Conservation (phyloP, 192 early-diverging fungal species). For the Phlyctochytrium arcticum region DNA sequence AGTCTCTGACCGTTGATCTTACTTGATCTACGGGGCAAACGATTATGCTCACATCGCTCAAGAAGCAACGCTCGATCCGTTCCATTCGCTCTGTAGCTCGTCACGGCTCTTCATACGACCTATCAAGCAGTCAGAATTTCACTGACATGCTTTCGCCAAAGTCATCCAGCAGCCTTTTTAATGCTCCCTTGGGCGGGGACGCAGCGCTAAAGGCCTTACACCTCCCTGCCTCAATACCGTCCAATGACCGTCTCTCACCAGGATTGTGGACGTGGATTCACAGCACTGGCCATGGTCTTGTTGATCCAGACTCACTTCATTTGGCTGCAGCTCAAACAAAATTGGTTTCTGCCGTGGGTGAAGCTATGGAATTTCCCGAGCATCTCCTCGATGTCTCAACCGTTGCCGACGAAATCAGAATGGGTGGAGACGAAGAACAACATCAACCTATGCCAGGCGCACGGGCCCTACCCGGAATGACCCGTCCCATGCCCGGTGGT, state of each 20-base stretch:
- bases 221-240: constrained; percentile 1
- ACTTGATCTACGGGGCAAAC: too few relatives aligned
- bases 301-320: constrained; percentile 1
- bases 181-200: too few relatives aligned
- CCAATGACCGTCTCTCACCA: not conserved
- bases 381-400: not conserved
- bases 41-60: constrained; percentile 17
- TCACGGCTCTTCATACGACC: not conserved
- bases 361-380: constrained; percentile 3
- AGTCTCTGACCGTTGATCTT: too few relatives aligned
- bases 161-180: not conserved
- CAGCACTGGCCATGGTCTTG: not conserved
- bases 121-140: not conserved
- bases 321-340: constrained; percentile 5
- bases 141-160: not conserved
- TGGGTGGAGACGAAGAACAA: not conserved
- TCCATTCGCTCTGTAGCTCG: constrained; percentile 14
- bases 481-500: not conserved
- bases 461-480: constrained; percentile 7
- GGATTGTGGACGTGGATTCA: constrained; percentile 16
- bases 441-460: not conserved
- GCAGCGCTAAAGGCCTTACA: not conserved
- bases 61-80: constrained; percentile 21
- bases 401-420: not conserved
- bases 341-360: constrained; percentile 1